A percentile compares a stretch with the other conserved stretches of the same genome.
phyloP scores from a whole-genome alignment of 305 asterid genomes.

The Plantago lanceolata region DNA sequence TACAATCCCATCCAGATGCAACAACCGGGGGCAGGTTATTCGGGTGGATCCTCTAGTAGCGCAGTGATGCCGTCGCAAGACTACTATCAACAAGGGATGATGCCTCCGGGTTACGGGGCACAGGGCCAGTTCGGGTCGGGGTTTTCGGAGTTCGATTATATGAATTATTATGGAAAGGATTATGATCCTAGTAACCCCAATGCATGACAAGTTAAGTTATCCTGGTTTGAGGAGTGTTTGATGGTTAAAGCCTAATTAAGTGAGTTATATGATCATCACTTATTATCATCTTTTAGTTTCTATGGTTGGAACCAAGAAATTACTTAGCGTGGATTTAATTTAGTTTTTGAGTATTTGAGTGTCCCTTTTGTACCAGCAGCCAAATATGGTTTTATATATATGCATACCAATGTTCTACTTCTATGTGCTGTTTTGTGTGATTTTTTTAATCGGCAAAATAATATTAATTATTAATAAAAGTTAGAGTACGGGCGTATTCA shows the following conservation, averaged over 20 bases:
- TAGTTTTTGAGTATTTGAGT: too few relatives aligned
- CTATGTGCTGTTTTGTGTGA: too few relatives aligned
- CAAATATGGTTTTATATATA: too few relatives aligned
- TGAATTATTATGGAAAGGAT: constrained; percentile 29
- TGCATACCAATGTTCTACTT: too few relatives aligned
- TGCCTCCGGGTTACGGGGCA: neutral
- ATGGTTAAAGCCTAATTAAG: neutral
- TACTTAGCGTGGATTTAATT: too few relatives aligned
- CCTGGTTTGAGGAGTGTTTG: neutral
- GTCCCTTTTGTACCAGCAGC: too few relatives aligned
- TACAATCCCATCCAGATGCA: constrained; percentile 1
- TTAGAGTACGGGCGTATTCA: too few relatives aligned
- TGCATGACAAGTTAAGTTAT: neutral
- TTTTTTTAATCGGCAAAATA: too few relatives aligned
- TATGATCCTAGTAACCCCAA: constrained; percentile 33
- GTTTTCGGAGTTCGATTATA: constrained; percentile 27
- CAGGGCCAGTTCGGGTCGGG: constrained; percentile 19
- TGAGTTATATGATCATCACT: too few relatives aligned
- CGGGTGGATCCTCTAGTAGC: neutral
- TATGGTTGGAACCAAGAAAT: too few relatives aligned
- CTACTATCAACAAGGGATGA: constrained; percentile 21
- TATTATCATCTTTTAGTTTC: too few relatives aligned
- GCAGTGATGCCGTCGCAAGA: constrained; percentile 11
- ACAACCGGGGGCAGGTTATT: neutral
- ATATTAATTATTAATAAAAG: too few relatives aligned